A percentile compares a stretch with the other conserved stretches of the same genome.
These are phyloP conservation scores for Chlorella ohadii DNA, from an alignment of 139 green algal genomes.

Conservation along the genomic window DNA sequence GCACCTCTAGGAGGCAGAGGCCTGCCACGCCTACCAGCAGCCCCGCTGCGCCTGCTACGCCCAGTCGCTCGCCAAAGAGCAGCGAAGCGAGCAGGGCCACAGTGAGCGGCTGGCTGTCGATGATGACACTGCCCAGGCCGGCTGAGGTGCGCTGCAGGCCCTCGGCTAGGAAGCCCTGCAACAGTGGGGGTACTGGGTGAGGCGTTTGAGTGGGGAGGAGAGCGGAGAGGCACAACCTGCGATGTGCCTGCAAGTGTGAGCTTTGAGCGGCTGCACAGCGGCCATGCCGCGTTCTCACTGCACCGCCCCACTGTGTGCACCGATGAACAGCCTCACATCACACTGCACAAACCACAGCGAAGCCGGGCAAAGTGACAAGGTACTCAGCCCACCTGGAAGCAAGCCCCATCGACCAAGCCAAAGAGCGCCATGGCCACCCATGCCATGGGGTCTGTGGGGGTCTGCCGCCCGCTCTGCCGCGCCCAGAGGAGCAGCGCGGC, in stretches of 20 bases:
- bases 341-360: no score
- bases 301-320: no score
- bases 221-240: no score
- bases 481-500: slow-evolving; percentile 88
- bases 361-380: no score
- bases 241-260: no score
- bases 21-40: slow-evolving; percentile 88
- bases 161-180: slow-evolving; percentile 92
- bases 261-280: no score
- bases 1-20: slow-evolving; percentile 91
- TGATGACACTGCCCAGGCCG: slow-evolving; percentile 92
- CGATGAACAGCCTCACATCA: no score
- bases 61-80: slow-evolving; percentile 91
- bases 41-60: slow-evolving; percentile 57
- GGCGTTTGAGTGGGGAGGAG: no score
- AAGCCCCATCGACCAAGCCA: slow-evolving; percentile 89
- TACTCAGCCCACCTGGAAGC: slow-evolving; percentile 82
- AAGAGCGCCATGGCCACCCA: slow-evolving; percentile 92
- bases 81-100: slow-evolving; percentile 93
- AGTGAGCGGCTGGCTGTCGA: slow-evolving; percentile 96
- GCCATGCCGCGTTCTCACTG: no score
- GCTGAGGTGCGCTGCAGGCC: slow-evolving; percentile 86
- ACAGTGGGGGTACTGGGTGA: background rate
- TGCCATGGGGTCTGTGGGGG: slow-evolving; percentile 68
- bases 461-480: slow-evolving; percentile 56